These are phyloP conservation scores for Alternaria brassicicola DNA, from an alignment of 2,329 filamentous ascomycete species.

Conservation along the genomic window DNA sequence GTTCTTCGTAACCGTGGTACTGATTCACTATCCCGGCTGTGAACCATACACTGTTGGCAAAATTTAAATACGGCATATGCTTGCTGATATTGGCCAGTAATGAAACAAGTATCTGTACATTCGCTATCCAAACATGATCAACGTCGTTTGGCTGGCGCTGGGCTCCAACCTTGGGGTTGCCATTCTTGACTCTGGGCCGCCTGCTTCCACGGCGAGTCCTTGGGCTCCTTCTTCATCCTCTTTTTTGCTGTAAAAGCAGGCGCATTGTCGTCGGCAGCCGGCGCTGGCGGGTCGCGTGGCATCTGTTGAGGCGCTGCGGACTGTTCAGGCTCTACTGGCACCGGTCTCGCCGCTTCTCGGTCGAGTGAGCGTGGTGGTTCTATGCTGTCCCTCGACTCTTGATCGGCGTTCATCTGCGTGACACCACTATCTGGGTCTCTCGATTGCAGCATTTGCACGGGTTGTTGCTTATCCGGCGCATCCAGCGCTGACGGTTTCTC, in stretches of 20 bases:
- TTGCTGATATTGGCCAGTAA: not conserved
- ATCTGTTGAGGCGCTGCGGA: slow-evolving; percentile 10
- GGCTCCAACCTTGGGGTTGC: slow-evolving; percentile 56
- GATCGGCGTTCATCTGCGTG: slow-evolving; percentile 39
- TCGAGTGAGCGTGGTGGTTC: slow-evolving; percentile 9
- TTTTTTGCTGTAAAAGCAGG: slow-evolving; percentile 30
- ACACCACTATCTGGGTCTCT: slow-evolving; percentile 51
- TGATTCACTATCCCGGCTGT: not conserved
- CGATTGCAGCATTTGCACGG: slow-evolving; percentile 53
- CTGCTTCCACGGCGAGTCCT: slow-evolving; percentile 51
- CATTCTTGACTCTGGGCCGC: slow-evolving; percentile 51
- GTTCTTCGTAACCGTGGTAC: not conserved
- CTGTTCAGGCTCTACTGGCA: slow-evolving; percentile 6
- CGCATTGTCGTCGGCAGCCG: slow-evolving; percentile 11
- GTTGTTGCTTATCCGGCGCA: slow-evolving; percentile 58
- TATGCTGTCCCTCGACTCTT: slow-evolving; percentile 39
- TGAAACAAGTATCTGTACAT: slow-evolving; percentile 2
- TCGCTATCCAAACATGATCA: not conserved
- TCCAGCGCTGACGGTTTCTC: slow-evolving; percentile 65
- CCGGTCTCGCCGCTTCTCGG: slow-evolving; percentile 4
- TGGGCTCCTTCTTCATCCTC: slow-evolving; percentile 35
- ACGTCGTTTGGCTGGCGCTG: slow-evolving; percentile 46
- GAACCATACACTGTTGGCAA: not conserved
- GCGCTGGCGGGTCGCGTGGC: slow-evolving; percentile 28
- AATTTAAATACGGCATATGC: not conserved